Evolutionary conservation across 1,284 basidiomycete genomes (phyloP), one percentile per base, ranked within the genome.

Genomic region (Pseudozyma sp.): DNA sequence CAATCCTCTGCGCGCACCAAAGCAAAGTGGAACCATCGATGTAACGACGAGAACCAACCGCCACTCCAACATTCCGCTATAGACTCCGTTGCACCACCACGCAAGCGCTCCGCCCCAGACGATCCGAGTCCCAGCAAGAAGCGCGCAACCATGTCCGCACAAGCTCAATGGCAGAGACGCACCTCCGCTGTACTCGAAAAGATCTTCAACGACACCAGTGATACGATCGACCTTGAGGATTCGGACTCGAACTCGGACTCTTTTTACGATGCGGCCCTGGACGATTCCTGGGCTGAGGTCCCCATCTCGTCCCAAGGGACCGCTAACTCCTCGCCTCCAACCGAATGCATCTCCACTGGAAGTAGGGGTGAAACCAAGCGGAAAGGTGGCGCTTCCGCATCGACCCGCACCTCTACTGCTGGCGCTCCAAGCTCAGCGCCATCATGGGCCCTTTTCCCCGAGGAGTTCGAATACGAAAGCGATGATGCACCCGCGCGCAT

Each of bases 181-280:
- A 31, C 25, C 25, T 31, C 25, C 25, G 25, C 25, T 31, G 25
- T 31, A 31, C 25, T 44, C 8, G 35, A 19, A 13, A n/a, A 12
- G 8, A 5, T 55, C 9, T 55, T 55, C 43, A 18, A 45, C 34
- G 9, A 11, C 31, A 43, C 25, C 34, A 18, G 36, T 18, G 9
- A 11, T n/a, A 43, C 25, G n/a, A 45, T 45, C 34, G 57, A 70
- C 9, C 48, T 53, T 18, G 52, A 48, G 5, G 56, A 56, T 16
- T 52, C 68, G 5, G 58, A 57, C 11, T 35, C 50, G 10, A 61
- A 63, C 5, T 42, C 53, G 0, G 68, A 61, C 31, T 50, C 48
- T 0, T 63, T 56, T 16, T 40, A 63, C 35, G 49, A 59, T 44
- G 36, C 47, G 10, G n/a, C 40, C 18, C 14, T 19, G 12, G 16